Evolutionary conservation across 441 rosid species (phyloP), one percentile per base, ranked within the genome.

Genomic region (Eruca vesicaria): DNA sequence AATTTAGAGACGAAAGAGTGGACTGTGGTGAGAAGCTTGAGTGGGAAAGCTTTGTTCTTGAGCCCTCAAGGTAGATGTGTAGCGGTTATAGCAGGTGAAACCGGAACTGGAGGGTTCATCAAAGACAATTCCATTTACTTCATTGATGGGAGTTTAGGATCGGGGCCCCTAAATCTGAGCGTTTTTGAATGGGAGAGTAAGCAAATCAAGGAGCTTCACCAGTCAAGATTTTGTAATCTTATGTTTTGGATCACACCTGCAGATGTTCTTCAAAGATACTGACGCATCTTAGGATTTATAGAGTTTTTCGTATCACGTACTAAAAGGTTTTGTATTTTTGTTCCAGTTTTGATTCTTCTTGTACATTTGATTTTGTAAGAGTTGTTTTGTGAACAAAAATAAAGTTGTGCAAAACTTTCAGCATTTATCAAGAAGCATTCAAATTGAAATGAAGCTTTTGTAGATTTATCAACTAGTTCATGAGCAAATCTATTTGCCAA

Each of bases 11-110:
- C 50, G 7, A 63, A 53, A 15, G 75, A 73, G 31, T 67, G 75
- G 81, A 68, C 2, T 12, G 19, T n/a, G n/a, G 78, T 68, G 70
- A 68, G 41, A 15, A 68, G 70, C 55, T 56, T 73, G 74, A 57
- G 61, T 38, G 78, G 74, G 21, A 62, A 63, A 55, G 78, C 78
- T 52, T 63, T 72, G 73, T 76, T 76, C 62, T 45, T 70, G 80
- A 70, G 71, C 56, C 14, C 72, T 58, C 61, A 48, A 48, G 62
- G 76, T 23, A 32, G 61, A 32, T 76, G 65, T 53, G 33, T 4
- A 63, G 65, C 65, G 2, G 31, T 76, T 55, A 55, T 23, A 3
- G 71, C 79, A 9, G 53, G 66, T 53, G 60, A 31, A 19, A 10
- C 16, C 4, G 31, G 60, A 14, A 10, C 29, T 11, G 26, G 20